phyloP scores from a whole-genome alignment of 306 rosid species.

The Cucumis hystrix region DNA sequence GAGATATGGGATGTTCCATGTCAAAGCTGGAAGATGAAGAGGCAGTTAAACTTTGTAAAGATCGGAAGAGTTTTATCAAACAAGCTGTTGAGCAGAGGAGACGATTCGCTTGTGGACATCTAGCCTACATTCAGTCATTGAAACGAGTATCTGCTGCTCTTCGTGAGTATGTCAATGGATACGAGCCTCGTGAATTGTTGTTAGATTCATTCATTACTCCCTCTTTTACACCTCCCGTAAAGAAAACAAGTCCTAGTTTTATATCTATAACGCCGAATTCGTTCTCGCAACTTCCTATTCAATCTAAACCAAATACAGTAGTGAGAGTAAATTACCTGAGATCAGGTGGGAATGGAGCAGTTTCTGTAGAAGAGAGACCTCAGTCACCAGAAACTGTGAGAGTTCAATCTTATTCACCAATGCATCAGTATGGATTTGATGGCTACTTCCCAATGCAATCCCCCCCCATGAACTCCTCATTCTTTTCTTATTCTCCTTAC shows the following conservation, averaged over 20 bases:
- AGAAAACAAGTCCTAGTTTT: constrained; percentile 42
- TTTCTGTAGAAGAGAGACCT: constrained; percentile 75
- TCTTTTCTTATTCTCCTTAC: constrained; percentile 58
- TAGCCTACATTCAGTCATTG: constrained; percentile 59
- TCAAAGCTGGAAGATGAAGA: constrained; percentile 81
- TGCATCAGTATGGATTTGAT: constrained; percentile 43
- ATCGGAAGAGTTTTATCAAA: constrained; percentile 66
- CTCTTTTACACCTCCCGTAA: constrained; percentile 34
- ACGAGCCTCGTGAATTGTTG: constrained; percentile 34
- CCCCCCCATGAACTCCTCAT: constrained; percentile 38
- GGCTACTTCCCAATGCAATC: constrained; percentile 50
- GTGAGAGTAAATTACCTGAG: constrained; percentile 53
- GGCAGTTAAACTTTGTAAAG: constrained; percentile 84
- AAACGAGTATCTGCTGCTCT: constrained; percentile 75
- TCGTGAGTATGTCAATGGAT: constrained; percentile 57
- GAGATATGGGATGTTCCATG: constrained; percentile 94
- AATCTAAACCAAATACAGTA: constrained; percentile 31
- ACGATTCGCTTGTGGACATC: constrained; percentile 54
- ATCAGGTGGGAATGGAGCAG: constrained; percentile 57
- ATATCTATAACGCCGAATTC: constrained; percentile 53
- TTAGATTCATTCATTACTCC: constrained; percentile 58
- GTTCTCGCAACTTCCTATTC: constrained; percentile 20
- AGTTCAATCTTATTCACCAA: constrained; percentile 51
- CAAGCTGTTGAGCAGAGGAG: constrained; percentile 74
- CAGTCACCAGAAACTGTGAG: constrained; percentile 54